A percentile compares a stretch with the other conserved stretches of the same genome.
These are phyloP conservation scores for Noccaea caerulescens DNA, from an alignment of 345 rosid species.

Conservation along the genomic window DNA sequence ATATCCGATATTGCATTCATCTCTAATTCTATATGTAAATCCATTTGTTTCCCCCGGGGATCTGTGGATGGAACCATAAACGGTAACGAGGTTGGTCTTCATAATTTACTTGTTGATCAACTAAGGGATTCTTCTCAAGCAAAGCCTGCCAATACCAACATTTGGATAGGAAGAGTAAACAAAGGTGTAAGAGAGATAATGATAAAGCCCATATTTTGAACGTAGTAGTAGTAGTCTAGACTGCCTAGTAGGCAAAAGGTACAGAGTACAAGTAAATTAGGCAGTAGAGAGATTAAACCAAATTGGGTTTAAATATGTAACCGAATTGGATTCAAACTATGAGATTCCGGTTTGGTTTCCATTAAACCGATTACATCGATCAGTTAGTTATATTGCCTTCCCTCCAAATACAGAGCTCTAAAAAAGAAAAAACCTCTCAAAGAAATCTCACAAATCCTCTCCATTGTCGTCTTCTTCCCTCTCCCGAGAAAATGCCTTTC, in stretches of 20 bases:
- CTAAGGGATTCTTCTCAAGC: constrained; percentile 73
- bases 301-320: background rate
- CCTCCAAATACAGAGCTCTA: constrained; percentile 10
- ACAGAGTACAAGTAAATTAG: too few relatives aligned
- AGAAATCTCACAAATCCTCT: background rate
- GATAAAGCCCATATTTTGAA: too few relatives aligned
- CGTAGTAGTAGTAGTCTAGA: too few relatives aligned
- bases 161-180: background rate
- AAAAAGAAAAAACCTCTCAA: background rate
- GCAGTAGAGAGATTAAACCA: background rate
- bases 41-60: too few relatives aligned
- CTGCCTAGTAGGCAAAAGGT: too few relatives aligned
- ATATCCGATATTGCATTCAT: too few relatives aligned
- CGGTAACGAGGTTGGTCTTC: constrained; percentile 41
- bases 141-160: constrained; percentile 60
- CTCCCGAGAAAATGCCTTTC: constrained; percentile 52
- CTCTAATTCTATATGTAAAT: too few relatives aligned
- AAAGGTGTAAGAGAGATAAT: constrained; percentile 18
- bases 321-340: background rate
- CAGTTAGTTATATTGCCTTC: constrained; percentile 5
- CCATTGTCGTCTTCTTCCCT: background rate
- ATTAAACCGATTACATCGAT: constrained; percentile 2
- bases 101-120: too few relatives aligned
- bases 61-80: too few relatives aligned
- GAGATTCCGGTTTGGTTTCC: background rate